phyloP scores from a whole-genome alignment of 2,329 filamentous ascomycete genomes.

The Samsoniella hepiali region DNA sequence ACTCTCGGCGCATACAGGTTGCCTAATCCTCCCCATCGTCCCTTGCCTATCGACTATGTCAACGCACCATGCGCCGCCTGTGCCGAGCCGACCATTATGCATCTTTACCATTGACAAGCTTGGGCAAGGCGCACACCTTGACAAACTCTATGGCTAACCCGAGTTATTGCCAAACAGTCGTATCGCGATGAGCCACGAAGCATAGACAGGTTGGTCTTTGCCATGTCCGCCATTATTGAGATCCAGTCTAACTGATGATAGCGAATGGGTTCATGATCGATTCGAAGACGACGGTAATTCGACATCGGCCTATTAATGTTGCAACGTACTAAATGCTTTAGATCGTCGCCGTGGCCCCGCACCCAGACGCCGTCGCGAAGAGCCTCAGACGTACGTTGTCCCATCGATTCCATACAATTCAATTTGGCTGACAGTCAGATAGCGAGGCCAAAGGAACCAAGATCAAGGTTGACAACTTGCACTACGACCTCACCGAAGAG shows the following conservation, averaged over 20 bases:
- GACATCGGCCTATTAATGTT: constrained; percentile 19
- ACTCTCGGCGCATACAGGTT: constrained; percentile 29
- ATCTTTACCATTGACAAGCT: constrained; percentile 23
- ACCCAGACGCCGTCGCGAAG: constrained; percentile 42
- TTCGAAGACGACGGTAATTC: constrained; percentile 68
- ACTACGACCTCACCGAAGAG: constrained; percentile 84
- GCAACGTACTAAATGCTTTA: constrained; percentile 27
- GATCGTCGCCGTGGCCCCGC: constrained; percentile 41
- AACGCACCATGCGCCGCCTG: constrained; percentile 28
- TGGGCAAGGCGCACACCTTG: constrained; percentile 33
- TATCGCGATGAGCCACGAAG: constrained; percentile 62
- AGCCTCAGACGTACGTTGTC: constrained; percentile 38
- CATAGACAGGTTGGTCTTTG: constrained; percentile 60
- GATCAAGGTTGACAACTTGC: constrained; percentile 82
- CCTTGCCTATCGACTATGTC: constrained; percentile 28
- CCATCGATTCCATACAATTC: constrained; percentile 13
- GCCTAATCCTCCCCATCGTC: constrained; percentile 31
- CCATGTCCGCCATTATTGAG: neutral
- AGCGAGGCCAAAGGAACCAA: constrained; percentile 61
- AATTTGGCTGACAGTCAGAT: constrained; percentile 20
- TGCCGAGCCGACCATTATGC: constrained; percentile 6
- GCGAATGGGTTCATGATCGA: constrained; percentile 93
- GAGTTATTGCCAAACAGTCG: constrained; percentile 48
- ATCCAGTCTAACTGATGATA: constrained; percentile 30
- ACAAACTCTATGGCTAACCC: constrained; percentile 37